These are phyloP conservation scores for Saccharum officinarum DNA, from an alignment of 176 grass and related monocot species.

Conservation along the genomic window DNA sequence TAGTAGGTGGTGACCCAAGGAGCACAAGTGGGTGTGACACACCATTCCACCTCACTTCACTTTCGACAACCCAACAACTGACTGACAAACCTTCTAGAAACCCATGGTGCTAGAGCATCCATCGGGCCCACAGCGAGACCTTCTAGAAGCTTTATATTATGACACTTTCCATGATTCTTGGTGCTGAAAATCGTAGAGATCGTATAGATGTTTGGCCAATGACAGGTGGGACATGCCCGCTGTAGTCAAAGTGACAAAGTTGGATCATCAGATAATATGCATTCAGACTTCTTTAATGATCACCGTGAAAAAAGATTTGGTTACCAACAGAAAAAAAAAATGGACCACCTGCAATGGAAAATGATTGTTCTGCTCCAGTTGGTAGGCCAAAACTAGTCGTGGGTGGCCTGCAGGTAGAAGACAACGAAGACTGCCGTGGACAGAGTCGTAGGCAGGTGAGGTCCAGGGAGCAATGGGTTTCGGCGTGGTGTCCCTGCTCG, in stretches of 20 bases:
- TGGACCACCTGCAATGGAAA: too few relatives aligned
- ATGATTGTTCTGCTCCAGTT: background rate
- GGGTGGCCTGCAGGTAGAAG: background rate
- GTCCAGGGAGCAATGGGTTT: constrained; percentile 51
- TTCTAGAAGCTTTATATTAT: background rate
- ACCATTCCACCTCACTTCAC: too few relatives aligned
- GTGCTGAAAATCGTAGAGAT: background rate
- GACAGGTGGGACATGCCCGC: background rate
- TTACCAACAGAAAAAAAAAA: too few relatives aligned
- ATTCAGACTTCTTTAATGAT: background rate
- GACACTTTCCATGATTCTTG: background rate
- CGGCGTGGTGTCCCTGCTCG: constrained; percentile 58
- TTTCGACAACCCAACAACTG: too few relatives aligned
- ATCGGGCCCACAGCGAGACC: background rate
- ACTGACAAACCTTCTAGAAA: too few relatives aligned
- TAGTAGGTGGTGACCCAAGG: too few relatives aligned
- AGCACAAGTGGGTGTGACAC: too few relatives aligned
- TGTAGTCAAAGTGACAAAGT: too few relatives aligned
- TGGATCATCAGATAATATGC: too few relatives aligned
- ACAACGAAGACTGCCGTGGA: background rate
- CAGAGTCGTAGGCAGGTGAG: background rate
- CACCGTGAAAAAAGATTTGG: background rate
- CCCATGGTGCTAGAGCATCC: background rate
- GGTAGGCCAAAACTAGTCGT: background rate
- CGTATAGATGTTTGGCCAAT: too few relatives aligned